Evolutionary conservation across 371 early-diverging fungal species (phyloP).

Genomic region (Mortierella sp.): DNA sequence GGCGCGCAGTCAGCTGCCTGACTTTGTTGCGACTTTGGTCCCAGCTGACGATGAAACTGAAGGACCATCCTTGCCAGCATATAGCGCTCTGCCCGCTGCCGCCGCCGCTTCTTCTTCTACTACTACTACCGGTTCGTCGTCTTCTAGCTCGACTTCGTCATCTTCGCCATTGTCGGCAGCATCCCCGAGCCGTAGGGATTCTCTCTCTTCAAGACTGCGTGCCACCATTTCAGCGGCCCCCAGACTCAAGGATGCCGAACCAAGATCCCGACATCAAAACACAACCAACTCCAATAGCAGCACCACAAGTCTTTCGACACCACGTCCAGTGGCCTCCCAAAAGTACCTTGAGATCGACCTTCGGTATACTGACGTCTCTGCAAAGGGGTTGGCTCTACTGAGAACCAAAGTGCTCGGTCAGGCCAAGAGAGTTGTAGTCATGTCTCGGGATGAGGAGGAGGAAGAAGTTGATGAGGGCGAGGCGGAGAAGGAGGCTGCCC

Average conservation of each 20-base stretch:
- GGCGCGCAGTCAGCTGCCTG: constrained; percentile 21
- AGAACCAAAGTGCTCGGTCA: constrained; percentile 1
- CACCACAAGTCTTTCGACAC: neutral
- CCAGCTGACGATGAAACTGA: neutral
- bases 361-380: constrained; percentile 49
- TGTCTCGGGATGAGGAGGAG: constrained; percentile 39
- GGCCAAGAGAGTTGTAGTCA: constrained; percentile 44
- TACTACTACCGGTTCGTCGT: neutral
- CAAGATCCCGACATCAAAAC: neutral
- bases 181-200: neutral
- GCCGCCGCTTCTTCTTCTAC: neutral
- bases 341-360: constrained; percentile 54
- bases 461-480: constrained; percentile 13
- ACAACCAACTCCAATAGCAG: neutral
- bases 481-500: constrained; percentile 4
- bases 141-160: neutral
- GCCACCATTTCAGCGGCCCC: neutral
- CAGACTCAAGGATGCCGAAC: neutral
- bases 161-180: constrained; percentile 1
- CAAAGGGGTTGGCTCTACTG: constrained; percentile 27
- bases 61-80: neutral
- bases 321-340: constrained; percentile 13
- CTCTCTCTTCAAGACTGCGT: constrained; percentile 6
- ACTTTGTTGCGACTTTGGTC: neutral
- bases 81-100: neutral